A percentile compares a stretch with the other conserved stretches of the same genome.
Evolutionary conservation across 176 grass and related monocot genomes (phyloP).

Genomic region (Oryza brachyantha): DNA sequence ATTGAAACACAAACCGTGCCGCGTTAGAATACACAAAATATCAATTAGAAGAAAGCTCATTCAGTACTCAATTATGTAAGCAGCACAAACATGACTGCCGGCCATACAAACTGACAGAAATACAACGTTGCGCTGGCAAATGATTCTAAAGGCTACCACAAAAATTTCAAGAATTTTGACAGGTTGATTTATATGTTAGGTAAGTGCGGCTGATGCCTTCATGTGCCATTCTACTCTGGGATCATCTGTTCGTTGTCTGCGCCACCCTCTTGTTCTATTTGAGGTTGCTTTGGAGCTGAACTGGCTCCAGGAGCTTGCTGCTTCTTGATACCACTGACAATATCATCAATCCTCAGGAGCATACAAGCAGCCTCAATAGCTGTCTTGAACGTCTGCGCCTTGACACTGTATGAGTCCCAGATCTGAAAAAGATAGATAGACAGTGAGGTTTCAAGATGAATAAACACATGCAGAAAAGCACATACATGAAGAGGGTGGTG

Average conservation of each 20-base stretch:
- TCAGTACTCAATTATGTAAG: background rate
- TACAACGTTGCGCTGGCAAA: background rate
- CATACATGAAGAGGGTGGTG: background rate
- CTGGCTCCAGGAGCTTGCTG: conserved; percentile 61
- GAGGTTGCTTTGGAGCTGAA: conserved; percentile 60
- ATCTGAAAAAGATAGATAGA: conserved; percentile 40
- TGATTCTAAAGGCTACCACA: background rate
- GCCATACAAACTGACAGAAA: background rate
- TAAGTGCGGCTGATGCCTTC: background rate
- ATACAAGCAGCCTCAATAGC: conserved; percentile 94
- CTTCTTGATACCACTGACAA: conserved; percentile 98
- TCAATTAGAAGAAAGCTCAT: background rate
- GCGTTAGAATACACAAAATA: background rate
- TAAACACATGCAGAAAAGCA: background rate
- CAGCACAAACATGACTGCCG: background rate
- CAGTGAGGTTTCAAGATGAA: background rate
- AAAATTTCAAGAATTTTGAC: background rate
- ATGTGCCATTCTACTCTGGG: conserved; percentile 53
- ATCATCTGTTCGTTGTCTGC: conserved; percentile 96
- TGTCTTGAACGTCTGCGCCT: conserved; percentile 90
- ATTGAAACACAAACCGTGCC: background rate
- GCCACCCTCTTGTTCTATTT: conserved; percentile 81
- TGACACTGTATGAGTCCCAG: conserved; percentile 81
- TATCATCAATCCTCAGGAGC: conserved; percentile 95
- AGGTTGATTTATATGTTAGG: background rate